phyloP scores from a whole-genome alignment of 495 filamentous ascomycete genomes.

The Rostrohypoxylon terebratum region DNA sequence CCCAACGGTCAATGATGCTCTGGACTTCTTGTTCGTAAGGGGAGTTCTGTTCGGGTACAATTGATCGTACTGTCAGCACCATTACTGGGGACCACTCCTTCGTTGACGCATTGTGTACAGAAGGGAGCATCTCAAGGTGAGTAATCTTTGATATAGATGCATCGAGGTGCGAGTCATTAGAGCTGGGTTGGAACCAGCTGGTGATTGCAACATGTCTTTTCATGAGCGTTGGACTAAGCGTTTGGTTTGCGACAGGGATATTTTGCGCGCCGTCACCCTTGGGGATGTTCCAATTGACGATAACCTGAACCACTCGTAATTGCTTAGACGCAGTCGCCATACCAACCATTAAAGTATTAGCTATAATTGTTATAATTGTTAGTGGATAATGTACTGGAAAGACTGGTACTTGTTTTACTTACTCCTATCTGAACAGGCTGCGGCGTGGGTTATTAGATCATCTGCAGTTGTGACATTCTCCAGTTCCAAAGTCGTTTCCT shows the following conservation, averaged over 20 bases:
- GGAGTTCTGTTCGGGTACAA: constrained; percentile 63
- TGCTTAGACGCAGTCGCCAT: constrained; percentile 75
- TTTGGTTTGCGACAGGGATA: constrained; percentile 46
- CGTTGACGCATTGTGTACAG: constrained; percentile 62
- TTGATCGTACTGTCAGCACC: constrained; percentile 78
- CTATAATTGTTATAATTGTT: constrained; percentile 52
- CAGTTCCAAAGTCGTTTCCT: constrained; percentile 73
- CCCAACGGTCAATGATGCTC: constrained; percentile 82
- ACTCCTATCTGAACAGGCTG: constrained; percentile 79
- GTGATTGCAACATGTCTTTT: constrained; percentile 64
- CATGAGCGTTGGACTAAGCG: constrained; percentile 56
- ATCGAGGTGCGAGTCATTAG: constrained; percentile 59
- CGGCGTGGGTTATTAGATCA: constrained; percentile 81
- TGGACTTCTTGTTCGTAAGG: constrained; percentile 69
- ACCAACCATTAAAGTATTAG: constrained; percentile 69
- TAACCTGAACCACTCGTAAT: constrained; percentile 70
- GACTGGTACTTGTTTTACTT: constrained; percentile 31
- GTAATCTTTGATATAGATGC: constrained; percentile 70
- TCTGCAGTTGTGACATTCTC: constrained; percentile 76
- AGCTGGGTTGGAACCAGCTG: constrained; percentile 60
- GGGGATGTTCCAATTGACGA: constrained; percentile 64
- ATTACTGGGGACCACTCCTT: constrained; percentile 67
- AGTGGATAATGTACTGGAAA: background rate
- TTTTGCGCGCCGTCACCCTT: constrained; percentile 56
- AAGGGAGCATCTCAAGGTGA: constrained; percentile 73